Base-by-base conservation (phyloP, 805 yeast genomes). In the Myxozyma lipomycoides region DNA sequence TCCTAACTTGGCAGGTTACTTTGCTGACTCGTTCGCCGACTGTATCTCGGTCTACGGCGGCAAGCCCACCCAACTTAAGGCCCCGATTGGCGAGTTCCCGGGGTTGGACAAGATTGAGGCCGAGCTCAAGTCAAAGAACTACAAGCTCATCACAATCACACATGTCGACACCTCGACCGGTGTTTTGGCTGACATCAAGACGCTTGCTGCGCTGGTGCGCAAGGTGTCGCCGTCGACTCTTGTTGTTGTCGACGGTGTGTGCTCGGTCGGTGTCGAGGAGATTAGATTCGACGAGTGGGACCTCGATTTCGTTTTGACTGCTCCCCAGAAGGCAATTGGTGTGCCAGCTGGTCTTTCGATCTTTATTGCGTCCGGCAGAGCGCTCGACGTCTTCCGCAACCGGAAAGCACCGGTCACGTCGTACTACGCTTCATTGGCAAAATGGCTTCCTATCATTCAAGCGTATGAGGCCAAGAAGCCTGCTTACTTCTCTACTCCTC, bases 81-180 rank as follows among this genome's bases (percentile, higher is more conserved):
- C 95, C 21, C 77, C 78, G 28, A 73, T 86, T 49, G 98, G 97
- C 49, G 84, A 77, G 51, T 76, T 75, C 32, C 86, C 86, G 18
- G 77, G 84, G 26, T 65, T 79, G 22, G 75, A 69, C 2, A 67
- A 72, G 43, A 71, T 90, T 40, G 84, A 81, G 64, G 65, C 71
- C 9, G 77, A 80, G 50, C 75, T 90, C 66, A 64, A 69, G 51
- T 48, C 67, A 6, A 73, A 75, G 51, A 69, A 72, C 53, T 91
- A 84, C 73, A 67, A 78, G 56, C 77, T 86, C 46, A 76, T 91
- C 61, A 87, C 95, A 43, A 78, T 90, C 62, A 91, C 97, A 38
- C 98, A 91, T 62, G 96, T 93, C 35, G 98, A 93, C 69, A 93
- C 98, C 40, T 88, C 96, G 1, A 88, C 97, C 32, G 95, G 95